Evolutionary conservation across 2,329 filamentous ascomycete species (phyloP).

Genomic region (Cladophialophora psammophila): DNA sequence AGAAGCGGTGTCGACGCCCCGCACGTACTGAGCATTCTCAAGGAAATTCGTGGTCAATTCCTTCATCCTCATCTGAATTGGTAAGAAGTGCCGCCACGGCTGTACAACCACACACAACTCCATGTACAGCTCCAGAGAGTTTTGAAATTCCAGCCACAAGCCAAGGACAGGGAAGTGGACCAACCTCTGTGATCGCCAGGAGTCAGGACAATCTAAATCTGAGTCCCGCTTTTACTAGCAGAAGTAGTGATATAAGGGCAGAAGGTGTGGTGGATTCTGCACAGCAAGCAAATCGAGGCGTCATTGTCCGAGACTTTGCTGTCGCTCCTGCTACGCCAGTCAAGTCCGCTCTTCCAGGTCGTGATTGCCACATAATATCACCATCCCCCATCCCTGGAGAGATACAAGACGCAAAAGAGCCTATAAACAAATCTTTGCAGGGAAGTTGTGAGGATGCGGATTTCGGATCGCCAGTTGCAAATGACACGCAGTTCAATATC

Average conservation of each 20-base stretch:
- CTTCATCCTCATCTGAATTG: slow-evolving; percentile 33
- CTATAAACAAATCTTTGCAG: neutral
- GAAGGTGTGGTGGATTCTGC: neutral
- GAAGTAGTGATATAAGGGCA: neutral
- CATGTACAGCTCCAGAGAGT: neutral
- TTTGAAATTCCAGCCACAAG: slow-evolving; percentile 36
- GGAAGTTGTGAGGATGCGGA: slow-evolving; percentile 22
- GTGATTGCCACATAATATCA: neutral
- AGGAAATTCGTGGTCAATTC: slow-evolving; percentile 36
- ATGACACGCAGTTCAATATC: slow-evolving; percentile 39
- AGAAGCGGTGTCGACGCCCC: slow-evolving; percentile 6
- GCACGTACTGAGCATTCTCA: slow-evolving; percentile 34
- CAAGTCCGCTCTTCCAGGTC: neutral
- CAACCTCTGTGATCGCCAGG: slow-evolving; percentile 8
- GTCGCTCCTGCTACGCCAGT: neutral
- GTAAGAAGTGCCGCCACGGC: neutral
- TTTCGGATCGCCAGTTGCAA: slow-evolving; percentile 37
- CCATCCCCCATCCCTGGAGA: neutral
- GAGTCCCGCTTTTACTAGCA: slow-evolving; percentile 2
- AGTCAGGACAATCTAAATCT: slow-evolving; percentile 24
- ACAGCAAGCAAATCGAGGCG: neutral
- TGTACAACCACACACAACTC: neutral
- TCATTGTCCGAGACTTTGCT: slow-evolving; percentile 13
- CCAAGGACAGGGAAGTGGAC: slow-evolving; percentile 19
- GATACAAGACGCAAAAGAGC: neutral